A percentile compares a stretch with the other conserved stretches of the same genome.
These are phyloP conservation scores for Ophiostoma piceae DNA, from an alignment of 2,329 filamentous ascomycete genomes.

Conservation along the genomic window DNA sequence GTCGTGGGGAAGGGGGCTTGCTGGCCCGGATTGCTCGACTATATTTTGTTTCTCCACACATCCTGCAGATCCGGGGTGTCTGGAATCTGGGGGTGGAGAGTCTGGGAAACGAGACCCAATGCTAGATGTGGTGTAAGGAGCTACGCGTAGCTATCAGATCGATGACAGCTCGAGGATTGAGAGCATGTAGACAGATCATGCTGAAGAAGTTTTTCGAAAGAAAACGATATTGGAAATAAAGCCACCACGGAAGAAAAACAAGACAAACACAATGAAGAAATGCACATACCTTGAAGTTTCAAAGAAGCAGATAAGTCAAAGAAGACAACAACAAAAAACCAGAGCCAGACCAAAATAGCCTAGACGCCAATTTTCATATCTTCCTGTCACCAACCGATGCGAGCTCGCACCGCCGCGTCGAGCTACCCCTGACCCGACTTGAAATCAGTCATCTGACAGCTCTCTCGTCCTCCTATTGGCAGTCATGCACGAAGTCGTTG, in stretches of 20 bases:
- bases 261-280: background rate
- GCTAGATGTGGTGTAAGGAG: background rate
- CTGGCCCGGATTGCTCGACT: background rate
- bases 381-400: background rate
- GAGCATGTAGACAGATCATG: background rate
- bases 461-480: background rate
- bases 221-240: background rate
- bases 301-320: background rate
- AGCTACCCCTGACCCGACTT: slow-evolving; percentile 1
- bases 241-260: background rate
- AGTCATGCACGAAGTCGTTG: background rate
- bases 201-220: too few relatives aligned
- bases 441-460: slow-evolving; percentile 15
- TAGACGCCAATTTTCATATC: background rate
- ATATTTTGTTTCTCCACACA: slow-evolving; percentile 5
- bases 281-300: background rate
- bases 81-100: slow-evolving; percentile 12
- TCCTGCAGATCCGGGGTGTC: slow-evolving; percentile 10
- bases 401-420: background rate
- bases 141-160: background rate
- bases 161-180: background rate
- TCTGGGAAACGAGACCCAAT: slow-evolving; percentile 3
- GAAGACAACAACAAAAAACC: background rate
- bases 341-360: background rate
- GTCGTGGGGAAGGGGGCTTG: slow-evolving; percentile 13